These are phyloP conservation scores for Exophiala alcalophila DNA, from an alignment of 2,329 filamentous ascomycete genomes.

Conservation along the genomic window DNA sequence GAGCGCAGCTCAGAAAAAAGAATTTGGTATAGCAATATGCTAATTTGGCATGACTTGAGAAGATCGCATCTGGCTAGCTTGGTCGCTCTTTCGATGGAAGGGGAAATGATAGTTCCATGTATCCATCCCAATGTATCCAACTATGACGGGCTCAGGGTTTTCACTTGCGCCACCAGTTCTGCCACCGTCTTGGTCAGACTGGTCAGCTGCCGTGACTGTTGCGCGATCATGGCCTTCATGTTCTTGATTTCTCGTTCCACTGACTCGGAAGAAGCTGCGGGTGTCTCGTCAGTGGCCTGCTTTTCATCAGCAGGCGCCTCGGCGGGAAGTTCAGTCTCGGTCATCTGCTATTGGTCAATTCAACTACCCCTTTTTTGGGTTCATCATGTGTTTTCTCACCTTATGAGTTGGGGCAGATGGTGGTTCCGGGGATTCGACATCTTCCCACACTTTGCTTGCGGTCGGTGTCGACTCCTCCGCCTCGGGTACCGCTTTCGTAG, in stretches of 20 bases:
- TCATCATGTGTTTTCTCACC: conserved; percentile 10
- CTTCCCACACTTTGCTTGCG: conserved; percentile 19
- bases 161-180: conserved; percentile 30
- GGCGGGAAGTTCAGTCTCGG: conserved; percentile 10
- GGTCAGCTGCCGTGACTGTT: conserved; percentile 30
- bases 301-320: conserved; percentile 11
- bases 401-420: conserved; percentile 10
- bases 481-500: conserved; percentile 15
- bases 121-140: conserved; percentile 16
- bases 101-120: too few relatives aligned
- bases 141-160: conserved; percentile 25
- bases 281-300: conserved; percentile 3
- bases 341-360: conserved; percentile 7
- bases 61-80: too few relatives aligned
- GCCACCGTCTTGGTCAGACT: conserved; percentile 28
- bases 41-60: too few relatives aligned
- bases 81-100: too few relatives aligned
- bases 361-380: too few relatives aligned
- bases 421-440: conserved; percentile 14
- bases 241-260: conserved; percentile 30
- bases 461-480: conserved; percentile 13
- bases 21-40: too few relatives aligned
- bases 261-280: conserved; percentile 8
- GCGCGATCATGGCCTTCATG: conserved; percentile 30
- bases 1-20: too few relatives aligned